Evolutionary conservation across 768 basidiomycete genomes (phyloP).

Genomic region (Clitopilus passeckerianus): DNA sequence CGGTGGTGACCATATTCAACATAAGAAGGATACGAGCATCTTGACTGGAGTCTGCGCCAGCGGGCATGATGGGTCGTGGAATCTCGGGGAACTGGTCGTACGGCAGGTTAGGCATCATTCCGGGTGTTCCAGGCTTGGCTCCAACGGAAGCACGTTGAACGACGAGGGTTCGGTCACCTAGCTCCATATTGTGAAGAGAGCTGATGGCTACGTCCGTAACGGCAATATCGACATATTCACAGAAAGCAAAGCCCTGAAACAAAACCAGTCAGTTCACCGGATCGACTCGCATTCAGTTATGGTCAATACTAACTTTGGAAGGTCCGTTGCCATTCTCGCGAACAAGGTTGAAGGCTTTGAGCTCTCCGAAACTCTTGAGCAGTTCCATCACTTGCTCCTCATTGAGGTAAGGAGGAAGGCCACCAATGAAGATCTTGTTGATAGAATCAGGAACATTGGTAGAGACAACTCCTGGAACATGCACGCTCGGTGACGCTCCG

Average conservation of each 20-base stretch:
- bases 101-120: slow-evolving; percentile 64
- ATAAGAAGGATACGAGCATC: slow-evolving; percentile 89
- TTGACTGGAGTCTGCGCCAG: slow-evolving; percentile 52
- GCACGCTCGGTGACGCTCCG: slow-evolving; percentile 50
- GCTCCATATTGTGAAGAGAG: slow-evolving; percentile 95
- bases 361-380: slow-evolving; percentile 94
- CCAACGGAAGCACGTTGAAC: slow-evolving; percentile 97
- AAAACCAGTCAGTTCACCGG: slow-evolving; percentile 2
- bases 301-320: slow-evolving; percentile 63
- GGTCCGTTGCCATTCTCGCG: slow-evolving; percentile 86
- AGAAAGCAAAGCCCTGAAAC: slow-evolving; percentile 93
- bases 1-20: slow-evolving; percentile 97
- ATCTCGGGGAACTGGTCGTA: slow-evolving; percentile 82
- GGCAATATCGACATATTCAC: slow-evolving; percentile 87
- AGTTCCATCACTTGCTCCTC: slow-evolving; percentile 99
- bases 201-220: slow-evolving; percentile 96
- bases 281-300: background rate
- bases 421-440: slow-evolving; percentile 98
- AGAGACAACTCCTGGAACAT: slow-evolving; percentile 94
- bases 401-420: slow-evolving; percentile 90
- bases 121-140: slow-evolving; percentile 67
- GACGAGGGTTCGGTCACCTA: slow-evolving; percentile 92
- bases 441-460: slow-evolving; percentile 96
- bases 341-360: slow-evolving; percentile 97
- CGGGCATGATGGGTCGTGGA: slow-evolving; percentile 85